Percentiles rank a stretch among this genome's conserved stretches.
Conservation (phyloP, 352 stramenopile species). For the Phytopythium kandeliae region DNA sequence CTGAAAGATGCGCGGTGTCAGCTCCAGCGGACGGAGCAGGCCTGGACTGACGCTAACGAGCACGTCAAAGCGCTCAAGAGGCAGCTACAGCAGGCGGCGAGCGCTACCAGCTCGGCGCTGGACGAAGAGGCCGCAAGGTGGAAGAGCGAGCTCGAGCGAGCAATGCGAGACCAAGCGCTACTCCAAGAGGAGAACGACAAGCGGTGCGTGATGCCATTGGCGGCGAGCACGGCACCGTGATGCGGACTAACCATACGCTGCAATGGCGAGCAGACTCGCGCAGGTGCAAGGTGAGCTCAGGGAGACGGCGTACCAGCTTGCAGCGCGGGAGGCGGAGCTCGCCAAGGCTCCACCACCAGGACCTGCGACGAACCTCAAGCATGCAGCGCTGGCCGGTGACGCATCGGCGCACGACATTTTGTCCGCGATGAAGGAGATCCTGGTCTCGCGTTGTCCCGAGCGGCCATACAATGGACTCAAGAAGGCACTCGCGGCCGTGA, state of each 20-base stretch:
- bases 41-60: conserved; percentile 48
- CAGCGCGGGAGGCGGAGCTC: conserved; percentile 10
- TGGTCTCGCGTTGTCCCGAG: conserved; percentile 44
- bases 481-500: conserved; percentile 63
- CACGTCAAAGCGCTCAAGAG: conserved; percentile 33
- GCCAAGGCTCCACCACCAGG: conserved; percentile 10
- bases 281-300: conserved; percentile 23
- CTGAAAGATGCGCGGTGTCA: conserved; percentile 20
- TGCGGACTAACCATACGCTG: too few species aligned
- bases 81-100: conserved; percentile 35
- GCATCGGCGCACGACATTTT: conserved; percentile 61
- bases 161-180: conserved; percentile 34
- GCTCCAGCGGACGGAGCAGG: conserved; percentile 19
- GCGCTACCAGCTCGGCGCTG: conserved; percentile 8
- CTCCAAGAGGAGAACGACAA: conserved; percentile 34
- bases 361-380: conserved; percentile 37
- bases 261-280: conserved; percentile 12
- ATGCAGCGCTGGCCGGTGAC: conserved; percentile 33
- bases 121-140: conserved; percentile 34
- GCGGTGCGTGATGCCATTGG: conserved; percentile 15
- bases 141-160: conserved; percentile 53
- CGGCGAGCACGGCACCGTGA: too few species aligned
- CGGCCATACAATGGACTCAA: conserved; percentile 77
- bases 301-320: conserved; percentile 13
- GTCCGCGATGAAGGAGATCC: conserved; percentile 62